A percentile compares a stretch with the other conserved stretches of the same genome.
Conservation (phyloP, 306 rosid species). For the Lablab purpureus region DNA sequence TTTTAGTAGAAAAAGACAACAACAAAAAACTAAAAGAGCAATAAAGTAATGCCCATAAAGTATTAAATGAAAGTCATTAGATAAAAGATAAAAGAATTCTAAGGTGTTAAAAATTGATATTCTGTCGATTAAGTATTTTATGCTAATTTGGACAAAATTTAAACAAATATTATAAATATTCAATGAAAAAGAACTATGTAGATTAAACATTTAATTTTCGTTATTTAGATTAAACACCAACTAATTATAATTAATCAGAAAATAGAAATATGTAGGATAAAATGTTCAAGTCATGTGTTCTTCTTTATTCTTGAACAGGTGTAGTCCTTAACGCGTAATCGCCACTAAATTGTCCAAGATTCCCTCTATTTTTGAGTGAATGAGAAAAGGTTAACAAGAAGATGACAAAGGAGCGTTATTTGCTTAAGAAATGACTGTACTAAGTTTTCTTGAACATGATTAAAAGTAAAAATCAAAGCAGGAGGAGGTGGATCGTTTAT, state of each 20-base stretch:
- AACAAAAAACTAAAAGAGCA: not conserved
- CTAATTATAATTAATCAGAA: not conserved
- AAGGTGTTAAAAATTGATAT: too few species aligned
- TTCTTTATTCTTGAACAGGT: not conserved
- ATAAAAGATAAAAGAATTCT: not conserved
- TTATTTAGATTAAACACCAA: not conserved
- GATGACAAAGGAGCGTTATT: slow-evolving; percentile 3
- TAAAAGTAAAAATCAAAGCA: not conserved
- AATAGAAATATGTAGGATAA: not conserved
- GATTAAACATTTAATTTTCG: not conserved
- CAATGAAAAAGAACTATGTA: not conserved
- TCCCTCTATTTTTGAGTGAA: slow-evolving; percentile 1
- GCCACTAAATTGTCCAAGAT: not conserved
- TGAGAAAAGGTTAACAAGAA: not conserved
- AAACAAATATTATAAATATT: not conserved
- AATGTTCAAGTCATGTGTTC: not conserved
- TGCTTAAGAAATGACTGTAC: not conserved
- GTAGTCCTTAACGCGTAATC: not conserved
- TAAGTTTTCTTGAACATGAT: not conserved
- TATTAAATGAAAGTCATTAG: not conserved
- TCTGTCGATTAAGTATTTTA: not conserved
- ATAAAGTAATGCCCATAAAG: not conserved
- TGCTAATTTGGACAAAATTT: not conserved
- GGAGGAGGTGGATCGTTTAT: not conserved
- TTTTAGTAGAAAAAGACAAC: not conserved